Percentiles rank a stretch among this genome's conserved stretches.
Evolutionary conservation across 345 rosid species (phyloP).

Genomic region (Brassica cretica): DNA sequence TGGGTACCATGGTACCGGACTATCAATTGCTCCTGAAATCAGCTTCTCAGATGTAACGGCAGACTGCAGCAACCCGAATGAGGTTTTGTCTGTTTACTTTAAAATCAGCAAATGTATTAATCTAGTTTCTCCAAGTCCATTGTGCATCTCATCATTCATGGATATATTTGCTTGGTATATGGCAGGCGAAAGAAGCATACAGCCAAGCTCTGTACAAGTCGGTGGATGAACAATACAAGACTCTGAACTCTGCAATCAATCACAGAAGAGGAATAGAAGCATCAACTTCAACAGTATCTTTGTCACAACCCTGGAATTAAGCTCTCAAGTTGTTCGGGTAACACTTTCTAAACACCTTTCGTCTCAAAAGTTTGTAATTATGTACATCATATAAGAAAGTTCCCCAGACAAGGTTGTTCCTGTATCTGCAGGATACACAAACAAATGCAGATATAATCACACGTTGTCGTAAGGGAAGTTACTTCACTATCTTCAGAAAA

Average conservation of each 20-base stretch:
- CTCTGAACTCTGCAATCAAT: constrained; percentile 66
- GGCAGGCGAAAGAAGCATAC: constrained; percentile 73
- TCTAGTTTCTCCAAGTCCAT: neutral
- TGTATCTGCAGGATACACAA: constrained; percentile 35
- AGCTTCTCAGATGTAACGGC: constrained; percentile 55
- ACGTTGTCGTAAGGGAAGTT: constrained; percentile 20
- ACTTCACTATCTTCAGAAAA: neutral
- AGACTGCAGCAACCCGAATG: constrained; percentile 57
- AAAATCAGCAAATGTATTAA: neutral
- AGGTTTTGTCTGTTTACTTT: constrained; percentile 52
- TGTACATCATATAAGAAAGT: neutral
- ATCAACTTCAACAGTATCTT: constrained; percentile 59
- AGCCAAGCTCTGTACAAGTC: constrained; percentile 55
- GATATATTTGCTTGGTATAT: constrained; percentile 3
- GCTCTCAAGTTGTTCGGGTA: constrained; percentile 27
- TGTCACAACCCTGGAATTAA: constrained; percentile 88
- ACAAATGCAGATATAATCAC: constrained; percentile 29
- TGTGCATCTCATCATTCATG: neutral
- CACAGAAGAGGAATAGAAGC: constrained; percentile 65
- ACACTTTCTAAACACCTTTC: constrained; percentile 5
- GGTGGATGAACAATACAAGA: constrained; percentile 65
- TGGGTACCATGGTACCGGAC: constrained; percentile 66
- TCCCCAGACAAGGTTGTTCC: neutral
- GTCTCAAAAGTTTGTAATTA: constrained; percentile 1
- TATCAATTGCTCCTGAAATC: constrained; percentile 69